These are phyloP conservation scores for Phylloporus sp. DNA, from an alignment of 1,284 basidiomycete species.

Conservation along the genomic window DNA sequence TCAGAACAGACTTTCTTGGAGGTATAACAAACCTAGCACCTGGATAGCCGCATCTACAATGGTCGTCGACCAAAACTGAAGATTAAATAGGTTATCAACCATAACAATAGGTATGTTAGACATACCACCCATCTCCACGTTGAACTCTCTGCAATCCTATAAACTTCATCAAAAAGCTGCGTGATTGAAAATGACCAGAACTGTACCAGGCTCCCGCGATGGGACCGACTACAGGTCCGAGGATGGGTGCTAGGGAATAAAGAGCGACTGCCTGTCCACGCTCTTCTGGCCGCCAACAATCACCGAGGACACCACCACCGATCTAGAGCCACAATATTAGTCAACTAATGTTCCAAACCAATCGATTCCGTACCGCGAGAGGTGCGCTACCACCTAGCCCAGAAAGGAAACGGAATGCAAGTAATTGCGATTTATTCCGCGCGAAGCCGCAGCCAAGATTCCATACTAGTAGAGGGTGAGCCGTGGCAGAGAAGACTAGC, in stretches of 20 bases:
- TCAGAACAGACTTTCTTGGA: constrained; percentile 60
- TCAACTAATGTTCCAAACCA: background rate
- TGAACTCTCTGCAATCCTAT: constrained; percentile 57
- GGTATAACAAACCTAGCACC: constrained; percentile 56
- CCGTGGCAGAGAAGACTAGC: background rate
- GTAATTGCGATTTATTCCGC: constrained; percentile 56
- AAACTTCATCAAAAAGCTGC: background rate
- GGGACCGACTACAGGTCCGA: constrained; percentile 68
- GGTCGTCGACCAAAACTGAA: constrained; percentile 64
- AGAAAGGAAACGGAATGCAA: constrained; percentile 68
- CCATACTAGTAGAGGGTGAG: background rate
- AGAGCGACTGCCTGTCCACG: constrained; percentile 69
- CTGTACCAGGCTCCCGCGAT: constrained; percentile 62
- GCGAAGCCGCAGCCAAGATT: constrained; percentile 68
- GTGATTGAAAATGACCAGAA: background rate
- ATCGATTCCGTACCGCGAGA: constrained; percentile 49
- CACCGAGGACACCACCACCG: constrained; percentile 71
- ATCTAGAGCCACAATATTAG: constrained; percentile 39
- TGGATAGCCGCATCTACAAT: constrained; percentile 56
- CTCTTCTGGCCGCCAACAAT: constrained; percentile 72
- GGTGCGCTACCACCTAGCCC: constrained; percentile 70
- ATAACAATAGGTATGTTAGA: constrained; percentile 6
- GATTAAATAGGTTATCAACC: background rate
- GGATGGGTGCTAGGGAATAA: constrained; percentile 63
- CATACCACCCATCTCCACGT: constrained; percentile 70